A percentile compares a stretch with the other conserved stretches of the same genome.
These are phyloP conservation scores for Tanozyma kutaoensis DNA, from an alignment of 805 yeast genomes.

Conservation along the genomic window DNA sequence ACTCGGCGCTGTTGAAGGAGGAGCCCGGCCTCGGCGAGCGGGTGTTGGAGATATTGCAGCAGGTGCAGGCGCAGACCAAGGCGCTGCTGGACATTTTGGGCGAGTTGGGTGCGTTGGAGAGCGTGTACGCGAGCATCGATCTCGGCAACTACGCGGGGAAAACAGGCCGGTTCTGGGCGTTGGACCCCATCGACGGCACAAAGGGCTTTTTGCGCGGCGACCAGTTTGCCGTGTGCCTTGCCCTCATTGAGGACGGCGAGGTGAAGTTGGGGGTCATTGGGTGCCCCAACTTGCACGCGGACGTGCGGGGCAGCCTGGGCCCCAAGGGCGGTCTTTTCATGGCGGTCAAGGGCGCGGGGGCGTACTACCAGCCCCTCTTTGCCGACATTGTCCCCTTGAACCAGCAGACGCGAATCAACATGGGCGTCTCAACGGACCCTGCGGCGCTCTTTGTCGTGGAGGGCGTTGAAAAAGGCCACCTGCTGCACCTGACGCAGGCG, in stretches of 20 bases:
- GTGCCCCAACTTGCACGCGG: conserved; percentile 67
- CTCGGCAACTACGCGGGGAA: conserved; percentile 63
- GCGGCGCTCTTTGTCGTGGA: conserved; percentile 61
- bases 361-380: conserved; percentile 38
- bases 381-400: conserved; percentile 18
- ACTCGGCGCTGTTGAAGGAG: conserved; percentile 52
- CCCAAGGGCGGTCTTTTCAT: conserved; percentile 60
- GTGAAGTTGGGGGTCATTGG: conserved; percentile 91
- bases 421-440: conserved; percentile 36
- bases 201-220: conserved; percentile 92
- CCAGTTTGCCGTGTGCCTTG: conserved; percentile 93
- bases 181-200: conserved; percentile 98
- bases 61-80: conserved; percentile 34
- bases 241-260: conserved; percentile 72
- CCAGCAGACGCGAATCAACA: conserved; percentile 27
- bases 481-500: conserved; percentile 79
- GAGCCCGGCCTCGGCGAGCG: conserved; percentile 32
- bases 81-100: conserved; percentile 22
- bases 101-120: conserved; percentile 25
- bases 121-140: conserved; percentile 58
- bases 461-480: conserved; percentile 92
- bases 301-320: conserved; percentile 16
- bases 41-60: conserved; percentile 47
- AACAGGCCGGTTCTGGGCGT: conserved; percentile 84
- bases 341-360: conserved; percentile 56